phyloP scores from a whole-genome alignment of 192 early-diverging fungal genomes.

The Mortierella antarctica region DNA sequence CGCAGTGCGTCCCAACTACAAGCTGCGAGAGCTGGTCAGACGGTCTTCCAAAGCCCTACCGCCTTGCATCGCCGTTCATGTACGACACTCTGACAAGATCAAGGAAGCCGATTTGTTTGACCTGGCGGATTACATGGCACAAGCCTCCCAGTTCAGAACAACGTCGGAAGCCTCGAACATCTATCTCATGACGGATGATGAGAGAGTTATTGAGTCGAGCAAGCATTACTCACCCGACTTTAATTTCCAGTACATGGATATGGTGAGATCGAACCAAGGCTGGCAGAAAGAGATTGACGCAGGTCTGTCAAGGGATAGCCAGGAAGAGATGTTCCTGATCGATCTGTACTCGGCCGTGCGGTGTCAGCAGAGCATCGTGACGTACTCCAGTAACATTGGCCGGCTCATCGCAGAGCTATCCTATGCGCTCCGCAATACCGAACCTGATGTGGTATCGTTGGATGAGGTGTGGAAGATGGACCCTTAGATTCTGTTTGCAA shows the following conservation, averaged over 20 bases:
- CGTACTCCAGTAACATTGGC: background rate
- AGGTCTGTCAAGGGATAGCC: constrained; percentile 9
- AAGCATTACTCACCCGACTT: constrained; percentile 12
- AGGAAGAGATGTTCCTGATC: constrained; percentile 1
- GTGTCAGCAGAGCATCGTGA: background rate
- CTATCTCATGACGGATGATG: constrained; percentile 34
- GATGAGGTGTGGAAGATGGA: background rate
- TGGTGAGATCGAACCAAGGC: constrained; percentile 25
- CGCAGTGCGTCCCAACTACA: constrained; percentile 13
- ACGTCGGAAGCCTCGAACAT: constrained; percentile 14
- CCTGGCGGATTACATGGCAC: constrained; percentile 15
- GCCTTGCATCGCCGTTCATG: constrained; percentile 31
- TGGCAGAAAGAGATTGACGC: constrained; percentile 1
- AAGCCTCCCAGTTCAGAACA: background rate
- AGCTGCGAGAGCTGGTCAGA: constrained; percentile 9
- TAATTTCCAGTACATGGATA: constrained; percentile 7
- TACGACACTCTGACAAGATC: constrained; percentile 27
- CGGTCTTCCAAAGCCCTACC: background rate
- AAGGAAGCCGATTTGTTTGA: constrained; percentile 1
- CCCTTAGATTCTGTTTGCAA: background rate
- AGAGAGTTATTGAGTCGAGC: constrained; percentile 13
- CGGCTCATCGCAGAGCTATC: background rate
- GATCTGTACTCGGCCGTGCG: background rate
- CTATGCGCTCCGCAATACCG: background rate
- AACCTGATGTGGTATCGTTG: background rate